phyloP scores from a whole-genome alignment of 2,329 filamentous ascomycete species.

The Trichoderma arundinaceum region DNA sequence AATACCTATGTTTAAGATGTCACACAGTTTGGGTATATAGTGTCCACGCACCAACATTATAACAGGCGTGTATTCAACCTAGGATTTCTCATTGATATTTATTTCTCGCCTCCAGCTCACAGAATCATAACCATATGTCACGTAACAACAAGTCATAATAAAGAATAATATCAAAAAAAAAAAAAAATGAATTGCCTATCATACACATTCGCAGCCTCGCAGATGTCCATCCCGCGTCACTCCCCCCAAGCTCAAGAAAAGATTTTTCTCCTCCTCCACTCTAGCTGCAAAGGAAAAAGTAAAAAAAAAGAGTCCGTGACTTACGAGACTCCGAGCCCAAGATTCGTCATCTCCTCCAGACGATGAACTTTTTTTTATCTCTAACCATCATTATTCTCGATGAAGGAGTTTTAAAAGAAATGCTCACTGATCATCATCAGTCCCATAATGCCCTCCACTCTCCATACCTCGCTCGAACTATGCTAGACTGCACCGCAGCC shows the following conservation, averaged over 20 bases:
- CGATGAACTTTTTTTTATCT: slow-evolving; percentile 29
- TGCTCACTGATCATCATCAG: slow-evolving; percentile 23
- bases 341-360: slow-evolving; percentile 22
- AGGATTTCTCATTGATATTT: no score
- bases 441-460: slow-evolving; percentile 16
- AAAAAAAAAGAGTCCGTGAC: slow-evolving; percentile 20
- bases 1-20: no score
- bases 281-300: slow-evolving; percentile 29
- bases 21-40: no score
- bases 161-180: background rate
- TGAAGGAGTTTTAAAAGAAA: slow-evolving; percentile 19
- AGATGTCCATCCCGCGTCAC: slow-evolving; percentile 28
- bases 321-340: slow-evolving; percentile 21
- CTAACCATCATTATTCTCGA: slow-evolving; percentile 24
- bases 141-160: background rate
- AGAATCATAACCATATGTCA: background rate
- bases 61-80: no score
- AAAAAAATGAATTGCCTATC: slow-evolving; percentile 42
- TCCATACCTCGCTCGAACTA: slow-evolving; percentile 15
- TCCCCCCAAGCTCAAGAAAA: slow-evolving; percentile 14
- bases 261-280: slow-evolving; percentile 18
- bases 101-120: background rate
- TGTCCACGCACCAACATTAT: no score
- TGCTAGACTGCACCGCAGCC: slow-evolving; percentile 11
- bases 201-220: slow-evolving; percentile 33